A percentile compares a stretch with the other conserved stretches of the same genome.
Evolutionary conservation across 805 yeast species (phyloP).

Genomic region (Metschnikowia similis): DNA sequence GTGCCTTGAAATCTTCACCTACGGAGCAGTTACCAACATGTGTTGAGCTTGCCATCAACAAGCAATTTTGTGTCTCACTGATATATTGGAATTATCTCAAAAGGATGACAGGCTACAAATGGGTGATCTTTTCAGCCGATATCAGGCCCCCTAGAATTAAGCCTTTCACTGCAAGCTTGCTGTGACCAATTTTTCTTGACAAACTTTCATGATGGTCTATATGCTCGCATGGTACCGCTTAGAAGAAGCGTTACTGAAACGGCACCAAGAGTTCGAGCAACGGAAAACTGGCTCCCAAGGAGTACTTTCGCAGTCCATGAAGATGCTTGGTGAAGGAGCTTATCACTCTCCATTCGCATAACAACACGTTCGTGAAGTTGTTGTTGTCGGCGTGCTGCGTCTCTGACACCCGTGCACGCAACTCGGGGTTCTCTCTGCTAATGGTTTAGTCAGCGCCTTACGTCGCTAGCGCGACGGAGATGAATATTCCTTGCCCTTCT

Average conservation of each 20-base stretch:
- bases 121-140: too few species aligned
- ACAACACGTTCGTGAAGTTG: slow-evolving; percentile 45
- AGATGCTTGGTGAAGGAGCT: slow-evolving; percentile 54
- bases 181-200: too few species aligned
- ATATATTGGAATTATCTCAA: too few species aligned
- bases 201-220: too few species aligned
- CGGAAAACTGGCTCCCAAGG: slow-evolving; percentile 34
- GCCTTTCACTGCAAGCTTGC: too few species aligned
- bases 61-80: too few species aligned
- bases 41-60: too few species aligned
- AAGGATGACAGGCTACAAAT: too few species aligned
- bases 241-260: slow-evolving; percentile 19
- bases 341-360: slow-evolving; percentile 79
- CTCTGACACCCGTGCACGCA: slow-evolving; percentile 45
- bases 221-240: too few species aligned
- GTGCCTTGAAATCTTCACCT: too few species aligned
- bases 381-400: slow-evolving; percentile 35
- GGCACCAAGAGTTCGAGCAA: slow-evolving; percentile 52
- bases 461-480: slow-evolving; percentile 58
- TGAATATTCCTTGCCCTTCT: slow-evolving; percentile 83
- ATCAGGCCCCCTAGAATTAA: too few species aligned
- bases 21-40: too few species aligned
- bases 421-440: slow-evolving; percentile 50
- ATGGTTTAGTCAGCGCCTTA: slow-evolving; percentile 57
- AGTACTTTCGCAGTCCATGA: slow-evolving; percentile 34